Base-by-base conservation (phyloP, 768 basidiomycete species). In the Pisolithus sp. region DNA sequence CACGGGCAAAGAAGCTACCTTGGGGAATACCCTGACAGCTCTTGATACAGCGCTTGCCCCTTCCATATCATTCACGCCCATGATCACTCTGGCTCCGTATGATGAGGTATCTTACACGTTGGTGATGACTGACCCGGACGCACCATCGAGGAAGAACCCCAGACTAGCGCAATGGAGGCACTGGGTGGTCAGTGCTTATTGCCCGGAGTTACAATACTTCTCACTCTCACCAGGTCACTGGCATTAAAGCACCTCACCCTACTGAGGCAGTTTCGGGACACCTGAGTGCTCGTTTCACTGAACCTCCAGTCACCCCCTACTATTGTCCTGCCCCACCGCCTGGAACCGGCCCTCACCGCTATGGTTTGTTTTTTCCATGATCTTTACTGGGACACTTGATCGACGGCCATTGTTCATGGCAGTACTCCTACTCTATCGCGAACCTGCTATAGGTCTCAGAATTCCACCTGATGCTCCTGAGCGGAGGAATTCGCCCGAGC, bases 361-460 rank as follows among this genome's bases (percentile, higher is more conserved):
- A 85, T 54, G 72, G 83, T 83, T 30, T 2, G 24, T 24, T 4
- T 42, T 52, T 41, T 44, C n/a, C 36, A 38, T 3, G 18, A 13
- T 13, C 24, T 13, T 23, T 5, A 9, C 1, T 9, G 21, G 17
- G 39, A 2, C 7, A 21, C 15, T 43, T 23, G 5, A 21, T 3
- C 23, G 30, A 24, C 18, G 10, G 4, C 34, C 17, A 5, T 37
- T 5, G 5, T 36, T 4, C 4, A n/a, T 9, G 4, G 6, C 23
- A 74, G 83, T 74, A 12, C 80, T 85, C 62, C 64, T 85, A 7
- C 70, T 85, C 8, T 85, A 80, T 59, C 71, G 80, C 56, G 84
- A 86, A 57, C 83, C 83, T 4, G 62, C 59, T 10, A 59, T 48
- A 17, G 57, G 68, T 0, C 69, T 80, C 51, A 53, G 43, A 2